Evolutionary conservation across 306 rosid genomes (phyloP), one percentile per base, ranked within the genome.

Genomic region (Parietaria judaica): DNA sequence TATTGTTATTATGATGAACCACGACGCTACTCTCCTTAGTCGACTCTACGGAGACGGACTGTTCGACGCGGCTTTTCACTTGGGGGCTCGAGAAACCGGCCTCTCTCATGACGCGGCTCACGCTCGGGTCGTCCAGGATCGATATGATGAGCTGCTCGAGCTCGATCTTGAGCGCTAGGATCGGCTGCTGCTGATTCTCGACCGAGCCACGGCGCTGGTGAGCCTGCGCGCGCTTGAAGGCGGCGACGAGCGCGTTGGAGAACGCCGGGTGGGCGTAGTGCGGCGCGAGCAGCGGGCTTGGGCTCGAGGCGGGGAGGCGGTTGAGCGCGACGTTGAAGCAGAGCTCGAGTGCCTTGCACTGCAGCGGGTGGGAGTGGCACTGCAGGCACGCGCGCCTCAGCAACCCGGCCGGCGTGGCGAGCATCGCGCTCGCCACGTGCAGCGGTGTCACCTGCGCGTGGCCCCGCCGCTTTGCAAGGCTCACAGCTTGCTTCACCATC

Each of bases 401-500:
- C 53, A 89, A 81, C 0, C 95, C 87, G 3, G 89, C 53, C 16
- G 97, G 77, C 0, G 84, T 74, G 31, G 88, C 81, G 47, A 89
- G 97, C 97, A 89, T 89, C 14, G 95, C 80, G 44, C 86, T 89
- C 1, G 97, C 95, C 16, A 89, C 97, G 67, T 89, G 97, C 44
- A 89, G 95, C n/a, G 97, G 97, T 8, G 97, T 89, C 56, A 89
- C 97, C 50, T 89, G 97, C 14, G 95, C 83, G 60, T 89, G 97
- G 5, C 97, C 97, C 35, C 97, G 67, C 58, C 95, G 72, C 38
- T 84, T 81, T 5, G 97, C 92, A 0, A 89, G 87, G 39, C 70
- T 76, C 1, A 89, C 66, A 0, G 95, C 95, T 74, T 89, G 95
- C 57, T 82, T 89, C 44, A 89, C 92, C n/a, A 74, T 75, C 46